These are phyloP conservation scores for Penicillium sp. DNA, from an alignment of 2,329 filamentous ascomycete genomes.

Conservation along the genomic window DNA sequence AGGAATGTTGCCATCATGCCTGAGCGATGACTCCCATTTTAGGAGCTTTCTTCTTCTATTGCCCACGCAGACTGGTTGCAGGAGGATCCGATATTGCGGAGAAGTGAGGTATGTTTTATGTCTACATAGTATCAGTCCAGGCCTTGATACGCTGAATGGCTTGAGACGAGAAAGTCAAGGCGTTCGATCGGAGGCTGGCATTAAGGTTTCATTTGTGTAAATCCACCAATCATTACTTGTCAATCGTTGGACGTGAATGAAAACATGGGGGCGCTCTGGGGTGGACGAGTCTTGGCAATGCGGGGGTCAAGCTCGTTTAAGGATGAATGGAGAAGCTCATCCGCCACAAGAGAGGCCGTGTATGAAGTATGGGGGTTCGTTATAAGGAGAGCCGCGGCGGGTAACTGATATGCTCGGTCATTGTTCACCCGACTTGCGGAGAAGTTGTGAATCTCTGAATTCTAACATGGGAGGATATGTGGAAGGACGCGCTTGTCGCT, in stretches of 20 bases:
- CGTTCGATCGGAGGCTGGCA: background rate
- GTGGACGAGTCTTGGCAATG: slow-evolving; percentile 3
- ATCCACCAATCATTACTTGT: background rate
- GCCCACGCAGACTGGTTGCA: background rate
- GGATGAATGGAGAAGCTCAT: background rate
- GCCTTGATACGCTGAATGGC: slow-evolving; percentile 2
- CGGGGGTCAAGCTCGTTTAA: slow-evolving; percentile 3
- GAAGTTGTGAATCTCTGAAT: background rate
- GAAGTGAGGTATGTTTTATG: background rate
- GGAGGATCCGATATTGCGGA: background rate
- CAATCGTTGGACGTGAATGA: background rate
- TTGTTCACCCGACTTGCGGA: slow-evolving; percentile 4
- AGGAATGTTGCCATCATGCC: slow-evolving; percentile 5
- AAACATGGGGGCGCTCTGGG: background rate
- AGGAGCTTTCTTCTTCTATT: background rate
- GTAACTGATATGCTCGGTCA: background rate
- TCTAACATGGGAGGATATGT: background rate
- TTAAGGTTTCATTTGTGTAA: background rate
- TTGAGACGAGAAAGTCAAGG: background rate
- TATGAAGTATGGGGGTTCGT: background rate
- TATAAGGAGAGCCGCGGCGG: background rate
- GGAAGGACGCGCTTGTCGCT: too few relatives aligned
- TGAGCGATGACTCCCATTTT: background rate
- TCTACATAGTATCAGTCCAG: background rate
- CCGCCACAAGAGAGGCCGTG: background rate